Percentiles rank a stretch among this genome's conserved stretches.
phyloP scores from a whole-genome alignment of 1,284 basidiomycete genomes.

The Ustilago curta region DNA sequence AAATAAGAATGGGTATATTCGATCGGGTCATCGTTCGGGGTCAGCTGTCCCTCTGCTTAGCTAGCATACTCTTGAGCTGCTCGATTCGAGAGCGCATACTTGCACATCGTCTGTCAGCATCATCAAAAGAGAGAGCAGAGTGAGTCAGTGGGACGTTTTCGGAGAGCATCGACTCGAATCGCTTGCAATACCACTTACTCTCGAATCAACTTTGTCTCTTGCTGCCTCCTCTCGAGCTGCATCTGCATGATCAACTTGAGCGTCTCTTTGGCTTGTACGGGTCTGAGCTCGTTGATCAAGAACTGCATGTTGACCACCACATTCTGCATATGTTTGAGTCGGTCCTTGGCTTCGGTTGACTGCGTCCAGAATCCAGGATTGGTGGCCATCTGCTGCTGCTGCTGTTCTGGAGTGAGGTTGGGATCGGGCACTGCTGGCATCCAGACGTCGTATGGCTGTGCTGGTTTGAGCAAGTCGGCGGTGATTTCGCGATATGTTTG shows the following conservation, averaged over 20 bases:
- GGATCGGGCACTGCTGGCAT: conserved; percentile 44
- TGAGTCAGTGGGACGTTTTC: too few species aligned
- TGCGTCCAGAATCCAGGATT: conserved; percentile 51
- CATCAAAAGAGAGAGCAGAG: background rate
- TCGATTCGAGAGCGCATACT: conserved; percentile 34
- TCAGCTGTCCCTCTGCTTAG: conserved; percentile 3
- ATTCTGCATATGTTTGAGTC: conserved; percentile 61
- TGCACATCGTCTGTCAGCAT: conserved; percentile 22
- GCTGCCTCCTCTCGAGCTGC: conserved; percentile 57
- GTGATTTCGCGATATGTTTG: conserved; percentile 62
- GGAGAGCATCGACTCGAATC: too few species aligned
- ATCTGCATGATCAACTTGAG: conserved; percentile 54
- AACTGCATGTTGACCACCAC: conserved; percentile 67
- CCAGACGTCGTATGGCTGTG: conserved; percentile 60
- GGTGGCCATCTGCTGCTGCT: conserved; percentile 36
- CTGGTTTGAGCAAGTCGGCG: conserved; percentile 54
- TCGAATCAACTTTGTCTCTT: conserved; percentile 53
- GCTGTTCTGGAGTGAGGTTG: conserved; percentile 31
- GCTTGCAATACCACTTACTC: conserved; percentile 24
- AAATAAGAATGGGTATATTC: conserved; percentile 18
- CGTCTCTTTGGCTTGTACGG: conserved; percentile 61
- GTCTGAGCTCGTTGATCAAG: conserved; percentile 63
- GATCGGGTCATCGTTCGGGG: background rate
- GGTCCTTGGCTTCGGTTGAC: conserved; percentile 56
- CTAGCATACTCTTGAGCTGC: conserved; percentile 35